Base-by-base conservation (phyloP, 2,329 filamentous ascomycete species). In the Fusarium graminum region DNA sequence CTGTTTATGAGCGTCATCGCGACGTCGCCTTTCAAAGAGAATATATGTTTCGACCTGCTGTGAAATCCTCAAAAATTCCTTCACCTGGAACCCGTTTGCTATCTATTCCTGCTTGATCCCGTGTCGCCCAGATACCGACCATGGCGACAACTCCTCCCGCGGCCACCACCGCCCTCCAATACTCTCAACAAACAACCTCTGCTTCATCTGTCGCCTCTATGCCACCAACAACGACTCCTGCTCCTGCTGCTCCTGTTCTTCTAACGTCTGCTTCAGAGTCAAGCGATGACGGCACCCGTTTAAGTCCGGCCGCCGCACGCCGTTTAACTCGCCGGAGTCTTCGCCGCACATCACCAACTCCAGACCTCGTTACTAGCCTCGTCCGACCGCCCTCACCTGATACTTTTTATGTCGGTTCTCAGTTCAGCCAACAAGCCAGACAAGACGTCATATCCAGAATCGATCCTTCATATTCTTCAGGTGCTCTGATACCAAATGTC, bases 301-400 rank as follows among this genome's bases (percentile, higher is more conserved):
- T 79, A 68, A 79, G 73, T 42, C 73, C 76, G 1, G 74, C 76
- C 25, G 75, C 77, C 14, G 76, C 76, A 17, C 72, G 78, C 13
- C 75, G 77, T 39, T 76, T 79, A 40, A 76, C 75, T 36, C 75
- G 77, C 26, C 75, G 76, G n/a, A 78, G 72, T 58, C 71, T 78
- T 44, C 74, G 75, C 43, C 74, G 74, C 32, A 71, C 72, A 25
- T 74, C 76, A 16, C 75, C 76, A n/a, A 80, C 78, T 13, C 78
- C 78, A 47, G 78, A 80, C 53, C 75, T 79, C 54, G 76, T 79
- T 63, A 79, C 76, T 36, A 79, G 77, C 66, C 76, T 79, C 47
- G 76, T 79, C 44, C 76, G 78, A 6, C 76, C 77, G 3, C 74
- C 75, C 1, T 79, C 78, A 4, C 77, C 78, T n/a, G 78, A 79